phyloP scores from a whole-genome alignment of 2,329 filamentous ascomycete species.

The Penicillium digitatum region DNA sequence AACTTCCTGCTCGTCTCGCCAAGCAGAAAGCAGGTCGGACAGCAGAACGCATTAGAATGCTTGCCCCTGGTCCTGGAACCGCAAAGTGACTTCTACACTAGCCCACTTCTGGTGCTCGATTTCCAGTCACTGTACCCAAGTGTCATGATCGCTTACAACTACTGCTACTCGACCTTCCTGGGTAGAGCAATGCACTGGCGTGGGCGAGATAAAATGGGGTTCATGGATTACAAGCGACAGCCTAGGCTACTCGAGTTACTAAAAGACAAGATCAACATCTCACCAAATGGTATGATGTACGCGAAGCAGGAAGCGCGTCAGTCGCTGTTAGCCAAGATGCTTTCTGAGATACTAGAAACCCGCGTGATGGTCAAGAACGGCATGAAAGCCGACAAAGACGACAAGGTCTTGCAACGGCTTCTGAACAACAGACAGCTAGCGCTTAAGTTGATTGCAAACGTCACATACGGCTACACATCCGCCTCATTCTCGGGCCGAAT shows the following conservation, averaged over 20 bases:
- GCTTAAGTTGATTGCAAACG: slow-evolving; percentile 94
- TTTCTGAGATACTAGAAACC: slow-evolving; percentile 91
- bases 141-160: slow-evolving; percentile 98
- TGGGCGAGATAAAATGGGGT: slow-evolving; percentile 92
- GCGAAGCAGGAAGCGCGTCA: slow-evolving; percentile 79
- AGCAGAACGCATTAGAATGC: slow-evolving; percentile 91
- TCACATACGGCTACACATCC: slow-evolving; percentile 96
- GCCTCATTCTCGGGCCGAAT: slow-evolving; percentile 95
- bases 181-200: slow-evolving; percentile 83
- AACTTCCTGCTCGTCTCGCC: slow-evolving; percentile 89
- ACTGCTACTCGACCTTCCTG: slow-evolving; percentile 95
- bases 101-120: slow-evolving; percentile 83
- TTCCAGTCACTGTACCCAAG: slow-evolving; percentile 96
- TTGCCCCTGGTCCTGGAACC: slow-evolving; percentile 96
- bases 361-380: slow-evolving; percentile 96
- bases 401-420: slow-evolving; percentile 77
- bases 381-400: slow-evolving; percentile 90
- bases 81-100: slow-evolving; percentile 88
- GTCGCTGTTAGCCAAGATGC: slow-evolving; percentile 91
- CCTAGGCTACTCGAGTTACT: slow-evolving; percentile 70
- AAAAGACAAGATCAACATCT: slow-evolving; percentile 81
- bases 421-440: slow-evolving; percentile 92
- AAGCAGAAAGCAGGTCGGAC: slow-evolving; percentile 83
- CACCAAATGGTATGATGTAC: slow-evolving; percentile 97
- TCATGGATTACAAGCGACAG: slow-evolving; percentile 78